A percentile compares a stretch with the other conserved stretches of the same genome.
phyloP scores from a whole-genome alignment of 805 yeast species.

The Kodamaea fukazawae region DNA sequence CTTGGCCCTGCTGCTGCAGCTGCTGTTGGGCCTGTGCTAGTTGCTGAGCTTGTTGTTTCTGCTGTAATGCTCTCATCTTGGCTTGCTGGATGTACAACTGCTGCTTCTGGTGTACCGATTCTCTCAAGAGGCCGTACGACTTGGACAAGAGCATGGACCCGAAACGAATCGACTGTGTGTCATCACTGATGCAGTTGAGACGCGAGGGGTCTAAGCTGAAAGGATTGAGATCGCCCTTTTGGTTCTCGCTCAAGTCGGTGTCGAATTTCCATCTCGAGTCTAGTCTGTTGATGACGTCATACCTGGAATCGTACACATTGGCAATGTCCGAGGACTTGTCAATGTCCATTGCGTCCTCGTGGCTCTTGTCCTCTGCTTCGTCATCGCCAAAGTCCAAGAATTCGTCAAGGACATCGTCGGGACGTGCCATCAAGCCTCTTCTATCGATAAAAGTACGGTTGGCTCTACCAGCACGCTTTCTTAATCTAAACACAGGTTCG shows the following conservation, averaged over 20 bases:
- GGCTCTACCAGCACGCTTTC: constrained; percentile 74
- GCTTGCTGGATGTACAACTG: constrained; percentile 49
- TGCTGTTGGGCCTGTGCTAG: constrained; percentile 12
- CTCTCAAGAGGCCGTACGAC: constrained; percentile 75
- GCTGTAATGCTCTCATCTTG: constrained; percentile 41
- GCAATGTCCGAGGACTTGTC: constrained; percentile 5
- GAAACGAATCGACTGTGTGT: constrained; percentile 85
- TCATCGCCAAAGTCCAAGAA: constrained; percentile 39
- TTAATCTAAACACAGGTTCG: constrained; percentile 55
- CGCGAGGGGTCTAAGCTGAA: constrained; percentile 76
- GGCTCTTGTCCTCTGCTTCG: constrained; percentile 5
- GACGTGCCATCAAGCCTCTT: constrained; percentile 47
- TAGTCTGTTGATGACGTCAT: constrained; percentile 46
- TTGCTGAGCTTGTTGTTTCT: constrained; percentile 27
- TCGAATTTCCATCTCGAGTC: constrained; percentile 70
- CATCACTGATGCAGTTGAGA: constrained; percentile 77
- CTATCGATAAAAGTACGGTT: constrained; percentile 75
- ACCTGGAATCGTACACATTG: constrained; percentile 44
- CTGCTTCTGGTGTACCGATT: constrained; percentile 71
- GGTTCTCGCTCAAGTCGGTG: constrained; percentile 47
- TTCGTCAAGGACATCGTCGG: constrained; percentile 36
- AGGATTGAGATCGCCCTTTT: constrained; percentile 41
- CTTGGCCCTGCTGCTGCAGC: constrained; percentile 3
- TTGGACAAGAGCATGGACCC: constrained; percentile 89
- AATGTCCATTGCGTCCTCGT: constrained; percentile 6